Evolutionary conservation across 1,139 yeast genomes (phyloP), one percentile per base, ranked within the genome.

Genomic region (Torulaspora pretoriensis): DNA sequence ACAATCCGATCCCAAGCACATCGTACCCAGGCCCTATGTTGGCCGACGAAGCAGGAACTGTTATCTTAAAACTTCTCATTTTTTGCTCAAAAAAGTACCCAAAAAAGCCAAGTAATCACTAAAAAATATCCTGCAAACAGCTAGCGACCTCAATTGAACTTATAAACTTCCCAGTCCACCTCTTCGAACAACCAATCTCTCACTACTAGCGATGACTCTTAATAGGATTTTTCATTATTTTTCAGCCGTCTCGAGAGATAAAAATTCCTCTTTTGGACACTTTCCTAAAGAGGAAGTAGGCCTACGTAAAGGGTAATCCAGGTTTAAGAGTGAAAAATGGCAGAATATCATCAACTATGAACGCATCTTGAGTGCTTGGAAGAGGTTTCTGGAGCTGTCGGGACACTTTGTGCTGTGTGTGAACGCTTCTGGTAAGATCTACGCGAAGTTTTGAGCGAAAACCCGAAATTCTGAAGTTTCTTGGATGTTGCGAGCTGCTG

Each of bases 1-100:
- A 74, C 54, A 92, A 75, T 32, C 96, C 96, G 40, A 92, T 81
- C 14, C 98, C 98, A 43, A 92, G 72, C 4, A 92, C 98, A 67
- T 92, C 98, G 63, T 90, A 92, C 1, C 98, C 98, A 2, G 98
- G 98, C 7, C 98, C 98, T 43, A 92, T 90, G 63, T 92, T 92
- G 59, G 98, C 98, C 39, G 96, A 86, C 2, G 97, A 90, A 2
- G 97, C 97, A 2, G 98, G 98, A 12, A 92, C 96, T 47, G 77
- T 80, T 59, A 90, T 78, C 40, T 63, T 64, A 62, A 80, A 80
- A 46, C 71, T 67, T 51, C 75, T 71, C 36, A 58, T 49, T 72
- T 68, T 69, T 31, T 16, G 16, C 9, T 7, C 25, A 19, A 26
- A n/a, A 9, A 17, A 14, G 3, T 17, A n/a, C 26, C 10, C 16